Evolutionary conservation across 371 early-diverging fungal species (phyloP).

Genomic region (Dinochytrium kinnereticum): DNA sequence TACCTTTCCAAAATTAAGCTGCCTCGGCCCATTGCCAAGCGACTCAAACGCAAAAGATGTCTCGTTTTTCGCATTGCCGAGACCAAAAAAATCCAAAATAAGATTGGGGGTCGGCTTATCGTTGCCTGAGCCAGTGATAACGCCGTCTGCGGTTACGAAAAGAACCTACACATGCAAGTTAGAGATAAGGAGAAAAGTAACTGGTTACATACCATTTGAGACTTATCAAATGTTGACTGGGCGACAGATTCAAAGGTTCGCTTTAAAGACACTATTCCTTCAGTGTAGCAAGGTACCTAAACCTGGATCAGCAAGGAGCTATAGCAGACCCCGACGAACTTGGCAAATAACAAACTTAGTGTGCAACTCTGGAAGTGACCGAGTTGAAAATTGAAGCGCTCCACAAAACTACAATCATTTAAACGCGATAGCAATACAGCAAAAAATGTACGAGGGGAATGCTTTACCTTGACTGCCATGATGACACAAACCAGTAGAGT

Average conservation of each 20-base stretch:
- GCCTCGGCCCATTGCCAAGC: slow-evolving; percentile 66
- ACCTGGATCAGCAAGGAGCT: slow-evolving; percentile 61
- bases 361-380: slow-evolving; percentile 76
- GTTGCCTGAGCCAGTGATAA: slow-evolving; percentile 83
- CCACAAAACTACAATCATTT: slow-evolving; percentile 65
- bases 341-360: slow-evolving; percentile 90
- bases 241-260: slow-evolving; percentile 96
- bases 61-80: slow-evolving; percentile 49
- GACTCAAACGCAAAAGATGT: slow-evolving; percentile 56
- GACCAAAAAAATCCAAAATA: slow-evolving; percentile 77
- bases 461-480: slow-evolving; percentile 76
- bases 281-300: slow-evolving; percentile 93
- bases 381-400: slow-evolving; percentile 78
- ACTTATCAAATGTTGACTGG: slow-evolving; percentile 89
- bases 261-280: slow-evolving; percentile 91
- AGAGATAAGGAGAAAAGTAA: slow-evolving; percentile 23
- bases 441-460: not conserved
- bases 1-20: slow-evolving; percentile 81
- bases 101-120: slow-evolving; percentile 84
- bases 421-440: not conserved
- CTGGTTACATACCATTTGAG: slow-evolving; percentile 68
- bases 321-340: slow-evolving; percentile 30
- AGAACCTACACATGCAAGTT: slow-evolving; percentile 42
- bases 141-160: slow-evolving; percentile 64
- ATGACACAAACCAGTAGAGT: slow-evolving; percentile 78